These are phyloP conservation scores for Fusarium armeniacum DNA, from an alignment of 2,329 filamentous ascomycete genomes.

Conservation along the genomic window DNA sequence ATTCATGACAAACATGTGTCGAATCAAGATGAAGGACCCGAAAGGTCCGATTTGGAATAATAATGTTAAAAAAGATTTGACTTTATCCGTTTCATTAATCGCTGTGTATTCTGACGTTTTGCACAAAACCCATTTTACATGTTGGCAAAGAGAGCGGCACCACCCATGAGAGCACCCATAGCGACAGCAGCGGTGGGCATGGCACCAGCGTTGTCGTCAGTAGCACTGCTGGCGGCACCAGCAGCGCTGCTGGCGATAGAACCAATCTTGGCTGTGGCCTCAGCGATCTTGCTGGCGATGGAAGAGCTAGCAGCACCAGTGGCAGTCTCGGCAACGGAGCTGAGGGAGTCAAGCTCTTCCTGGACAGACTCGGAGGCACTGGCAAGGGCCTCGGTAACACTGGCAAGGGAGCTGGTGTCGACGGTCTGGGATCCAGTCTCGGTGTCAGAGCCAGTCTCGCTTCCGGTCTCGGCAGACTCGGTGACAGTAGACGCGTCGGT, in stretches of 20 bases:
- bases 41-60: neutral
- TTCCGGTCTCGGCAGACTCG: conserved; percentile 31
- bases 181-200: conserved; percentile 60
- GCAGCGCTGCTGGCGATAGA: conserved; percentile 18
- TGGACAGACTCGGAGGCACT: conserved; percentile 22
- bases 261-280: conserved; percentile 36
- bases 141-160: conserved; percentile 61
- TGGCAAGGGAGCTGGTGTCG: conserved; percentile 40
- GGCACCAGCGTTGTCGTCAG: conserved; percentile 51
- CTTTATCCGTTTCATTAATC: conserved; percentile 33
- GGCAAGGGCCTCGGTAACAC: conserved; percentile 38
- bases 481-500: conserved; percentile 15
- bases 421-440: conserved; percentile 27
- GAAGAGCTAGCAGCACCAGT: conserved; percentile 39
- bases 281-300: conserved; percentile 36
- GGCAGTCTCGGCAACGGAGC: conserved; percentile 48
- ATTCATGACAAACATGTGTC: neutral
- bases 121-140: conserved; percentile 53
- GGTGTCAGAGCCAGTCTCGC: conserved; percentile 37
- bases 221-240: conserved; percentile 33
- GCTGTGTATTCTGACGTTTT: conserved; percentile 1
- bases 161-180: conserved; percentile 63
- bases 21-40: neutral
- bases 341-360: conserved; percentile 43
- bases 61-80: conserved; percentile 11